phyloP scores from a whole-genome alignment of 371 early-diverging fungal species.

The Mucor irregularis region DNA sequence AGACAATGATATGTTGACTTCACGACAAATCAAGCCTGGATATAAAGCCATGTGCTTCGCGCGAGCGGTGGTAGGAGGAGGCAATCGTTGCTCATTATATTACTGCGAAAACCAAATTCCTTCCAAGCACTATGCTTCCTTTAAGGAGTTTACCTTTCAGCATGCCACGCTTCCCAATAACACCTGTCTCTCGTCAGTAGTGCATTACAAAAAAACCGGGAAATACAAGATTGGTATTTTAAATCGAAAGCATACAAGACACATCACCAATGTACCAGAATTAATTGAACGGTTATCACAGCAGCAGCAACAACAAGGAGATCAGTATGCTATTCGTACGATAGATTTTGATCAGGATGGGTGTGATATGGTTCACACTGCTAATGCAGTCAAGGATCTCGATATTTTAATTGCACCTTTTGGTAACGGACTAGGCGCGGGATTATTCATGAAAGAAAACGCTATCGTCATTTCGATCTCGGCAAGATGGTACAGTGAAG shows the following conservation, averaged over 20 bases:
- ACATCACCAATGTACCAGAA: constrained; percentile 39
- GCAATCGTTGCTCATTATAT: constrained; percentile 42
- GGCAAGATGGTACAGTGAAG: constrained; percentile 37
- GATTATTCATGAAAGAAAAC: constrained; percentile 48
- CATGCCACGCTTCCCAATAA: constrained; percentile 15
- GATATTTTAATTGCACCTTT: constrained; percentile 47
- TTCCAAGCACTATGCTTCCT: constrained; percentile 32
- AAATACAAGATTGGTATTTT: constrained; percentile 23
- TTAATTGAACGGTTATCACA: constrained; percentile 25
- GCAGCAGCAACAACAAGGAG: constrained; percentile 20
- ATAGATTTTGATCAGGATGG: constrained; percentile 44
- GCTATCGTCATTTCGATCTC: constrained; percentile 38
- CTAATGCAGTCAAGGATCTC: constrained; percentile 40
- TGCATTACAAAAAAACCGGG: neutral
- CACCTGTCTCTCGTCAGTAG: constrained; percentile 2
- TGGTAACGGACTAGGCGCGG: constrained; percentile 48
- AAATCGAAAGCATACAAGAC: constrained; percentile 26
- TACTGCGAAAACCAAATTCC: constrained; percentile 51
- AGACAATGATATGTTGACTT: constrained; percentile 21
- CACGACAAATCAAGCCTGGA: constrained; percentile 34
- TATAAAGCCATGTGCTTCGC: constrained; percentile 46
- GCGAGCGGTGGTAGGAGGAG: constrained; percentile 50
- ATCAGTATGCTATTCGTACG: constrained; percentile 11
- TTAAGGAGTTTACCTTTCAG: constrained; percentile 25
- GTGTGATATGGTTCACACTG: constrained; percentile 43